Base-by-base conservation (phyloP, 164 flowering plant species). In the Chimonanthus praecox region DNA sequence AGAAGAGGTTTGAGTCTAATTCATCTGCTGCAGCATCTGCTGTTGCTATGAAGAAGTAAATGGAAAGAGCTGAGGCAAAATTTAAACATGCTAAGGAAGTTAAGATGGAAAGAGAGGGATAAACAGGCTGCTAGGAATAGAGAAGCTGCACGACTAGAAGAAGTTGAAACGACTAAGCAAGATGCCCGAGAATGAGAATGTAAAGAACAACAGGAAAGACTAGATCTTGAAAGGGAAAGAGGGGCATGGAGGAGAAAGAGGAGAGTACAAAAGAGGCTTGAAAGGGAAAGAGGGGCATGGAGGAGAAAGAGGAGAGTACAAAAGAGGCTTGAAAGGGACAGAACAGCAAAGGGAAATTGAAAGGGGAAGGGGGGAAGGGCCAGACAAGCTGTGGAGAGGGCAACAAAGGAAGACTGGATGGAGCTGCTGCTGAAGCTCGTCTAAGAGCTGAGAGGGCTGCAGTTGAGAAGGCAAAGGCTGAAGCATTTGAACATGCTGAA, bases 61-160 rank as follows among this genome's bases (percentile, higher is more conserved):
- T 89, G 98, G 93, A 89, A 73, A 90, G 83, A 79, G 98, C 97
- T 65, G 96, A 94, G 86, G 93, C 94, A 67, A 92, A 88, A 75
- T 88, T 94, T 69, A 89, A 88, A 75, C 91, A 90, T 78, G 97
- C 94, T 46, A 91, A 78, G 81, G 98, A 86, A 78, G 85, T 87
- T 1, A 33, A 33, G 66, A 87, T 91, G 78, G 96, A 89, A 81
- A 90, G 92, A 77, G 97, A 86, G 73, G 78, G 33, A 80, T 80
- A 84, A 86, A 45, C 90, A 83, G 80, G 81, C 88, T 75, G 78
- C 83, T 72, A 90, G 83, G 83, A 85, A 66, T 76, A 88, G 81
- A 85, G 98, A 90, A 77, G 61, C 86, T 74, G 77, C 73, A 60
- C 87, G 82, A 58, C 73, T 20, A 20, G 21, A 62, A 21, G 90